Conservation (phyloP, 306 rosid species). For the Sindora glabra region DNA sequence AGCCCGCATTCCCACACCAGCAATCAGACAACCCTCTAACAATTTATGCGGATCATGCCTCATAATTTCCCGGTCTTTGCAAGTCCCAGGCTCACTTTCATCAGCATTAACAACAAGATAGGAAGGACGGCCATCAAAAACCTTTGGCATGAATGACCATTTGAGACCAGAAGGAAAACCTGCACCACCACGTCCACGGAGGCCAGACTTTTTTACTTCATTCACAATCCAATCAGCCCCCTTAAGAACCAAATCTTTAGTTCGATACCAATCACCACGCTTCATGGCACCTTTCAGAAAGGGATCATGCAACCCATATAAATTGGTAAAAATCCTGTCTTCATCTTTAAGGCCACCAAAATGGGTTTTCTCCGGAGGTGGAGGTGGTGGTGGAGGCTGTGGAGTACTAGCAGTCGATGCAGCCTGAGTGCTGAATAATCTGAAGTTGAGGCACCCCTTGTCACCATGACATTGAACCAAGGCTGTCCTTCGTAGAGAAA, state of each 20-base stretch:
- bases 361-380: conserved; percentile 92
- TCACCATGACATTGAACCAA: conserved; percentile 47
- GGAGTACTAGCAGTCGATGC: conserved; percentile 55
- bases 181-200: conserved; percentile 99
- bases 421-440: conserved; percentile 74
- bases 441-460: conserved; percentile 40
- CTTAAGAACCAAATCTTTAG: conserved; percentile 85
- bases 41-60: conserved; percentile 94
- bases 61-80: conserved; percentile 97
- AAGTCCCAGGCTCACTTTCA: conserved; percentile 99
- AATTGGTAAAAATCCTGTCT: conserved; percentile 92
- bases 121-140: conserved; percentile 97
- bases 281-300: conserved; percentile 97
- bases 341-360: conserved; percentile 95
- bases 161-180: conserved; percentile 98
- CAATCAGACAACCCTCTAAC: conserved; percentile 93
- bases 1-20: conserved; percentile 99
- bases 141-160: conserved; percentile 99
- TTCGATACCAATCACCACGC: conserved; percentile 89
- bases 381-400: conserved; percentile 76
- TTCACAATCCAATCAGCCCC: conserved; percentile 99
- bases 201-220: conserved; percentile 95
- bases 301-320: conserved; percentile 92
- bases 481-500: conserved; percentile 42
- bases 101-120: conserved; percentile 98